These are phyloP conservation scores for Aspergillus vadensis DNA, from an alignment of 2,329 filamentous ascomycete species.

Conservation along the genomic window DNA sequence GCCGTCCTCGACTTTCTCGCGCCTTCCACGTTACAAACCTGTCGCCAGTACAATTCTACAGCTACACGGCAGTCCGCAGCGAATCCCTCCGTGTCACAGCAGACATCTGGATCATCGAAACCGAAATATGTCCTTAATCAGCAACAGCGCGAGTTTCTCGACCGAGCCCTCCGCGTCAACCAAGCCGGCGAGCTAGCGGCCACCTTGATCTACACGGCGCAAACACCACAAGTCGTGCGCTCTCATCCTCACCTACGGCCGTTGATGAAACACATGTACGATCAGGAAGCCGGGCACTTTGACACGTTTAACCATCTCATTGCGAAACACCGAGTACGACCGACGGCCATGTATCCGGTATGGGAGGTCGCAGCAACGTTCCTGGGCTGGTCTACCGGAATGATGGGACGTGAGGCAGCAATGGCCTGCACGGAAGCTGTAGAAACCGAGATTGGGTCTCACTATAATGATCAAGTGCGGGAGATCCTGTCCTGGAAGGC, in stretches of 20 bases:
- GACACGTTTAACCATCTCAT: conserved; percentile 81
- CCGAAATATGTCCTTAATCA: conserved; percentile 62
- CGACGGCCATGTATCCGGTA: conserved; percentile 87
- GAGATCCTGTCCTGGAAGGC: conserved; percentile 77
- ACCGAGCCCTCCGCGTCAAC: conserved; percentile 86
- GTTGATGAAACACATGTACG: conserved; percentile 97
- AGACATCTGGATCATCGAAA: conserved; percentile 26
- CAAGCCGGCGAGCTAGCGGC: conserved; percentile 97
- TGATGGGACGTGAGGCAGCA: conserved; percentile 87
- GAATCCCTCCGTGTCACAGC: conserved; percentile 25
- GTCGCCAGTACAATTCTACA: conserved; percentile 29
- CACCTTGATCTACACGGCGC: conserved; percentile 87
- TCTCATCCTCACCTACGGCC: conserved; percentile 84
- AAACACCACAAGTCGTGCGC: conserved; percentile 77
- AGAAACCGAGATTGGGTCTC: conserved; percentile 93
- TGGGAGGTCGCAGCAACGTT: conserved; percentile 81
- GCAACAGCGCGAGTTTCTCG: conserved; percentile 73
- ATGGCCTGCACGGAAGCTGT: conserved; percentile 99
- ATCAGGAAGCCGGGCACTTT: conserved; percentile 89
- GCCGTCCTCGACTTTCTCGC: conserved; percentile 42
- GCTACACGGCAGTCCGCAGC: conserved; percentile 30
- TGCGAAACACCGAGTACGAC: conserved; percentile 83
- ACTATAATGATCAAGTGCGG: conserved; percentile 92
- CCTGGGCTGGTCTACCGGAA: conserved; percentile 84
- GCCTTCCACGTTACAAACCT: conserved; percentile 29